Conservation (phyloP, 139 green algal species). For the Pycnococcus provasolii region DNA sequence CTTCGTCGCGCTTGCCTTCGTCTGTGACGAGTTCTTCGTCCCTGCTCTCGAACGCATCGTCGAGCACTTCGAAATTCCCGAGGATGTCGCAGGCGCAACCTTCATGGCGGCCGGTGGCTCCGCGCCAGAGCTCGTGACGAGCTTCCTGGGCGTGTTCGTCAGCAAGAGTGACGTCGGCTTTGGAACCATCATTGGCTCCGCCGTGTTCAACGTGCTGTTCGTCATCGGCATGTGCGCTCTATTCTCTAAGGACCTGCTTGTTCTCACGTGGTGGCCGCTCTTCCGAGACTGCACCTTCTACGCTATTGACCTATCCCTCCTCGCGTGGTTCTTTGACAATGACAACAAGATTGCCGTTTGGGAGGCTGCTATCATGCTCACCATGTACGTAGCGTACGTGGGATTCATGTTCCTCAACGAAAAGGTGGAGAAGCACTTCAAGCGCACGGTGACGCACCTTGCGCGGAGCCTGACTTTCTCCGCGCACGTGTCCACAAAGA, state of each 20-base stretch:
- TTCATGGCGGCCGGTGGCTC: constrained; percentile 40
- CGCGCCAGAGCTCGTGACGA: constrained; percentile 35
- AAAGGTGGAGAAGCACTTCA: constrained; percentile 3
- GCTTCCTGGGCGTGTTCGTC: constrained; percentile 26
- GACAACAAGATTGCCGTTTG: constrained; percentile 18
- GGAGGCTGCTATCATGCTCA: constrained; percentile 14
- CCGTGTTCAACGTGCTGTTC: constrained; percentile 39
- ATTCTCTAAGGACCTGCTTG: constrained; percentile 8
- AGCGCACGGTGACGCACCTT: neutral
- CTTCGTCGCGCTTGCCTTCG: constrained; percentile 17
- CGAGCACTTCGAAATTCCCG: constrained; percentile 4
- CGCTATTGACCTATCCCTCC: constrained; percentile 12
- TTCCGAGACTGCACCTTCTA: constrained; percentile 20
- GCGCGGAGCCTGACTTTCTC: neutral
- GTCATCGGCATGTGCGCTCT: constrained; percentile 33
- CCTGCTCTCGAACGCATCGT: constrained; percentile 13
- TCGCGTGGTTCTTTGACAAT: constrained; percentile 5
- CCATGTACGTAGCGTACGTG: constrained; percentile 16
- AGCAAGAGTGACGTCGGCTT: constrained; percentile 30
- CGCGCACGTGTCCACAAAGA: neutral
- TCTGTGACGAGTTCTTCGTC: constrained; percentile 29
- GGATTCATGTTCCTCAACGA: constrained; percentile 19
- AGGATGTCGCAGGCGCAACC: constrained; percentile 30
- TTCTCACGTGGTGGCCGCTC: constrained; percentile 22
- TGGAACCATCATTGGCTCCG: constrained; percentile 37